phyloP scores from a whole-genome alignment of 176 grass and related monocot genomes.

The Coix lacrymajobi region DNA sequence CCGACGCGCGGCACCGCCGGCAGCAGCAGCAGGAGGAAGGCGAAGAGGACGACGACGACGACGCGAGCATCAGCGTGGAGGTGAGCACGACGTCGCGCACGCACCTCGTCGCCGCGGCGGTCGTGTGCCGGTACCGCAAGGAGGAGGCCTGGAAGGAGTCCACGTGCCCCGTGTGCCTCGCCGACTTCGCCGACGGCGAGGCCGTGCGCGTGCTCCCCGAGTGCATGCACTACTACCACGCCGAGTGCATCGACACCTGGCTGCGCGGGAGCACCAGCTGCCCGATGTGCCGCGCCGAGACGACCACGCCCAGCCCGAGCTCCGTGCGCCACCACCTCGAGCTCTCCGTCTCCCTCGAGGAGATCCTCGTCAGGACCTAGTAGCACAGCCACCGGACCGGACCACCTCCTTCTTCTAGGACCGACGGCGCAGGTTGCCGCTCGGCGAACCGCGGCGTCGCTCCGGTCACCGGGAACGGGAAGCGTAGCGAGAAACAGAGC shows the following conservation, averaged over 20 bases:
- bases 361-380: constrained; percentile 17
- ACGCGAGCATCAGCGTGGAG: background rate
- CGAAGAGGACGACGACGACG: background rate
- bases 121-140: constrained; percentile 28
- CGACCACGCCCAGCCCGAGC: constrained; percentile 22
- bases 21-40: no score
- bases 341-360: constrained; percentile 12
- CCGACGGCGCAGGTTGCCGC: background rate
- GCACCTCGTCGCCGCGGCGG: constrained; percentile 14
- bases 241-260: constrained; percentile 43
- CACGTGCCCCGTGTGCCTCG: constrained; percentile 45
- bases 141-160: constrained; percentile 14
- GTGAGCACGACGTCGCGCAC: constrained; percentile 22
- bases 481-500: no score
- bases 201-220: constrained; percentile 28
- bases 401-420: background rate
- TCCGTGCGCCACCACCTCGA: background rate
- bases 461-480: no score
- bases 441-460: no score
- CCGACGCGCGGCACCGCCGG: background rate
- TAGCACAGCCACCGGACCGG: no score
- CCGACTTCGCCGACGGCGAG: constrained; percentile 49
- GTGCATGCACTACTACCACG: constrained; percentile 60
- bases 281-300: constrained; percentile 42
- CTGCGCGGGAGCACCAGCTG: constrained; percentile 36